A percentile compares a stretch with the other conserved stretches of the same genome.
Evolutionary conservation across 176 grass and related monocot genomes (phyloP).

Genomic region (Ensete ventricosum): DNA sequence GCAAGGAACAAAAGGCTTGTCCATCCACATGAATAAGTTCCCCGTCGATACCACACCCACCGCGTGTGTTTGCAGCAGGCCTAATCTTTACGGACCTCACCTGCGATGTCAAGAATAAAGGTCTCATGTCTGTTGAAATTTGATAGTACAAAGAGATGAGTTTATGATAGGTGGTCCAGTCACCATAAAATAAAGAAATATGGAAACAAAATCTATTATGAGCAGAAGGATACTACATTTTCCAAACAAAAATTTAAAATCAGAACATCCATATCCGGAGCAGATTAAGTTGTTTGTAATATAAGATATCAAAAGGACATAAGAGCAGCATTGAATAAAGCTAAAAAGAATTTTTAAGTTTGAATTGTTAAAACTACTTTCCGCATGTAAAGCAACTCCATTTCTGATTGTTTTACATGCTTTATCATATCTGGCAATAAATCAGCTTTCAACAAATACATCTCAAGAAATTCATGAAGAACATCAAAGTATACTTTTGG

Average conservation of each 20-base stretch:
- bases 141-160: background rate
- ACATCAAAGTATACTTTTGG: background rate
- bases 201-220: background rate
- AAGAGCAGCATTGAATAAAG: background rate
- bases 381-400: too few species aligned
- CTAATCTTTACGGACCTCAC: constrained; percentile 87
- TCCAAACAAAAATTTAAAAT: too few species aligned
- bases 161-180: background rate
- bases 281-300: background rate
- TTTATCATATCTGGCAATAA: too few species aligned
- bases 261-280: background rate
- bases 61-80: constrained; percentile 66
- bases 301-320: background rate
- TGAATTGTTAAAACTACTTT: too few species aligned
- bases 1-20: constrained; percentile 63
- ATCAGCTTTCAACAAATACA: background rate
- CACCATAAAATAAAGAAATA: background rate
- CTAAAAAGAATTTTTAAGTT: too few species aligned
- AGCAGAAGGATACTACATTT: too few species aligned
- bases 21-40: constrained; percentile 73
- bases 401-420: too few species aligned
- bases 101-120: constrained; percentile 25
- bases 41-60: constrained; percentile 84
- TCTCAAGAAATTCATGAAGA: background rate
- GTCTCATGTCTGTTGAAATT: background rate